Evolutionary conservation across 2,329 filamentous ascomycete species (phyloP).

Genomic region (Aureobasidium sp.): DNA sequence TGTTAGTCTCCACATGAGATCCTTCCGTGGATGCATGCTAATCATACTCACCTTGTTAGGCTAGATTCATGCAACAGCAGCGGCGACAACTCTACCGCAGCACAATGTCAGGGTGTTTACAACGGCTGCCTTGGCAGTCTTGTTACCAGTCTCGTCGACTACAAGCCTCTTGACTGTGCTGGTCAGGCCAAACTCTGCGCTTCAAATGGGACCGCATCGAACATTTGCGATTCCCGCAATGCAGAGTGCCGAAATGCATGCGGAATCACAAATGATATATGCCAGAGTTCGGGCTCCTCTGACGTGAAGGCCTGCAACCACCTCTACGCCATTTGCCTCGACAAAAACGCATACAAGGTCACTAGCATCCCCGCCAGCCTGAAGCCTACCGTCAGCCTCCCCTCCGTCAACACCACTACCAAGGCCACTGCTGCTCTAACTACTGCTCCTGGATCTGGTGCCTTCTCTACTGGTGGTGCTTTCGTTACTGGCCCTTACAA

Average conservation of each 20-base stretch:
- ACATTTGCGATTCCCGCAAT: too few relatives aligned
- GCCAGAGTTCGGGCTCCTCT: background rate
- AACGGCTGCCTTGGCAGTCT: background rate
- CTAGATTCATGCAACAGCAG: background rate
- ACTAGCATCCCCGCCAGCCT: conserved; percentile 6
- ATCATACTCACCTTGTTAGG: too few relatives aligned
- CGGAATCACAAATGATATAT: background rate
- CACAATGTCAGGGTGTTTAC: conserved; percentile 2
- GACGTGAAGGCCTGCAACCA: background rate
- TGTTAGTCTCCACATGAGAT: background rate
- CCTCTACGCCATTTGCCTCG: background rate
- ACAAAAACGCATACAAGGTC: background rate
- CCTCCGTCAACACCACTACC: conserved; percentile 1
- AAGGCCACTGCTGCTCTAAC: background rate
- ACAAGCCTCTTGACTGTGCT: background rate
- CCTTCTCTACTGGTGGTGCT: background rate
- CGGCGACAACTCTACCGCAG: background rate
- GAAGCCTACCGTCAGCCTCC: background rate
- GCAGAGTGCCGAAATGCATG: background rate
- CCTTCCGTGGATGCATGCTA: too few relatives aligned
- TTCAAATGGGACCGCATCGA: too few relatives aligned
- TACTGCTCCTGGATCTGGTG: background rate
- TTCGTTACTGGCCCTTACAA: background rate
- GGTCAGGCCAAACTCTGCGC: background rate
- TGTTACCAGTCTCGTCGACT: background rate